phyloP scores from a whole-genome alignment of 2,329 filamentous ascomycete species.

The Pseudofabraea citricarpa region DNA sequence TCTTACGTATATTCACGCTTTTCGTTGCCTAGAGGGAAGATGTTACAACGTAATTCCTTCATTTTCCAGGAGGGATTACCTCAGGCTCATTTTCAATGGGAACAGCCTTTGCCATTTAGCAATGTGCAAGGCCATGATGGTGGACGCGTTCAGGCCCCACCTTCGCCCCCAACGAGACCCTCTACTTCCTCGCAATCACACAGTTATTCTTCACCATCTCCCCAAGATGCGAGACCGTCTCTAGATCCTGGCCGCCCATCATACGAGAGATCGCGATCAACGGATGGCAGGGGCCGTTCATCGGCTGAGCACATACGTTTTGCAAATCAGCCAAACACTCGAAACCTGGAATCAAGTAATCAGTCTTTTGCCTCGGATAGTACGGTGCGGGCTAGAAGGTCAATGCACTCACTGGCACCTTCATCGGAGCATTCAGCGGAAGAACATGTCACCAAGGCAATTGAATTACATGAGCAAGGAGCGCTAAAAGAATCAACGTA shows the following conservation, averaged over 20 bases:
- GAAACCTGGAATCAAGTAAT: constrained; percentile 34
- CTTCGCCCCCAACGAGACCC: constrained; percentile 56
- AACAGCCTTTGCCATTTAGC: constrained; percentile 43
- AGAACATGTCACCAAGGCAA: constrained; percentile 85
- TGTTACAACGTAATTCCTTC: constrained; percentile 62
- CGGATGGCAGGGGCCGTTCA: constrained; percentile 39
- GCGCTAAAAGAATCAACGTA: constrained; percentile 92
- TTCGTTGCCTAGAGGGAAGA: constrained; percentile 75
- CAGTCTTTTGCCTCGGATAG: constrained; percentile 1
- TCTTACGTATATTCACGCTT: constrained; percentile 89
- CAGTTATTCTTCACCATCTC: not conserved
- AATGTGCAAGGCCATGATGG: constrained; percentile 38
- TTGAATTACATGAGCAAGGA: constrained; percentile 83
- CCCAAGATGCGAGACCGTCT: constrained; percentile 38
- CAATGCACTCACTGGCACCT: constrained; percentile 46
- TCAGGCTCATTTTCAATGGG: constrained; percentile 56
- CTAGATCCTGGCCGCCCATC: constrained; percentile 46
- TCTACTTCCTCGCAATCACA: constrained; percentile 44
- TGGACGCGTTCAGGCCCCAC: constrained; percentile 42
- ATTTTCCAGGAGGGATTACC: constrained; percentile 51
- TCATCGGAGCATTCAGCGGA: constrained; percentile 72
- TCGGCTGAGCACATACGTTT: constrained; percentile 34
- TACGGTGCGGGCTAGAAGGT: constrained; percentile 32
- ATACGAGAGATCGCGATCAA: constrained; percentile 35
- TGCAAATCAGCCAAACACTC: constrained; percentile 25